A percentile compares a stretch with the other conserved stretches of the same genome.
Evolutionary conservation across 257 asterid genomes (phyloP).

Genomic region (Anisodus acutangulus): DNA sequence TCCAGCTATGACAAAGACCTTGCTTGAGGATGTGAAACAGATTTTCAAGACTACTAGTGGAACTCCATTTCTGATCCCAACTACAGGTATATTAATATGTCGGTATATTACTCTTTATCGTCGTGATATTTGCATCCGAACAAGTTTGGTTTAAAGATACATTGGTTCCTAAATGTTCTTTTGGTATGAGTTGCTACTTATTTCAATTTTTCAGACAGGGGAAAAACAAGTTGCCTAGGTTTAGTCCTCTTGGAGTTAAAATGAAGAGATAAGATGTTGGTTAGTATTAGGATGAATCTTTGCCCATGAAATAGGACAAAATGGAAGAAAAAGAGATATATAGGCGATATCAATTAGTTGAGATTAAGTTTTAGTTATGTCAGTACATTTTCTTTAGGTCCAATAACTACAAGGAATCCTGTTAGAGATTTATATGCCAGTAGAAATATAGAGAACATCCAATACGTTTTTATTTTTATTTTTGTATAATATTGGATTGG

Average conservation of each 20-base stretch:
- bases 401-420: neutral
- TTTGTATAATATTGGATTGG: neutral
- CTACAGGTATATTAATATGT: conserved; percentile 62
- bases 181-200: neutral
- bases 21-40: conserved; percentile 94
- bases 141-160: neutral
- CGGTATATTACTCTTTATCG: neutral
- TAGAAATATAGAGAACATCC: neutral
- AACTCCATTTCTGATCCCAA: conserved; percentile 89
- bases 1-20: conserved; percentile 80
- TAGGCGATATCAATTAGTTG: neutral
- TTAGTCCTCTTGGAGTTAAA: neutral
- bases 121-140: neutral
- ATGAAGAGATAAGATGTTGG: neutral
- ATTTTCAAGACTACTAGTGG: conserved; percentile 92
- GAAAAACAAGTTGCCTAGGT: neutral
- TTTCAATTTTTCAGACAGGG: neutral
- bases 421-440: neutral
- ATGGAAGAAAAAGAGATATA: neutral
- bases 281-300: neutral
- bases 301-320: neutral
- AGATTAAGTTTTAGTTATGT: neutral
- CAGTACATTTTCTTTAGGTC: neutral
- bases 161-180: neutral
- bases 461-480: neutral